Evolutionary conservation across 257 asterid genomes (phyloP), one percentile per base, ranked within the genome.

Genomic region (Plantago ovata): DNA sequence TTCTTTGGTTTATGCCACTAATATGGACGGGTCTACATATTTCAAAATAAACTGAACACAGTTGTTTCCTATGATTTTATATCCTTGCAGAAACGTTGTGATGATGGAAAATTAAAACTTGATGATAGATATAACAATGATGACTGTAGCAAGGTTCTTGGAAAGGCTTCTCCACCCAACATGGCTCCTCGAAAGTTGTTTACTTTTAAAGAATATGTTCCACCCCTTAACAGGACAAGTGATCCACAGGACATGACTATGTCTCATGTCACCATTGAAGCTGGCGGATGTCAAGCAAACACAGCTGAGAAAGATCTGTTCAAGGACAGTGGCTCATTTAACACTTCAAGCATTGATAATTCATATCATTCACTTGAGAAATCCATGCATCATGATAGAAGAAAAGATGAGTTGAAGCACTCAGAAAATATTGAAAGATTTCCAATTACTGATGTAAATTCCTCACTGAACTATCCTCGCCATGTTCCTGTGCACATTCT

Each of bases 401-500:
- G 56, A 52, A 66, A 36, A 33, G 72, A 64, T 38, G 79, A 71
- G 65, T 49, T 53, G 60, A 73, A 75, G 72, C 81, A 72, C 65
- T 47, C 81, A 12, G 72, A 77, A 68, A 69, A 66, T 65, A 69
- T 68, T 60, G 83, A 59, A 32, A 13, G 62, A 22, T 55, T 40
- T 53, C 61, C 73, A 63, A 68, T 63, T 15, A 46, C 67, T 73
- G 86, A 75, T 23, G 61, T 70, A 72, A 82, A 79, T 43, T 66
- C 72, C 62, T 61, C 70, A 36, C 84, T 70, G 67, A 75, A 73
- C 74, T 91, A 75, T 61, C 87, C 90, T 52, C 87, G 88, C 63
- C 91, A 80, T 67, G 87, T 86, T 28, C 85, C 96, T 14, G 96
- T 88, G 73, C 95, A 84, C 71, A 79, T 85, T 72, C 88, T 92